A percentile compares a stretch with the other conserved stretches of the same genome.
These are phyloP conservation scores for Erodium moschatum DNA, from an alignment of 441 rosid genomes.

Conservation along the genomic window DNA sequence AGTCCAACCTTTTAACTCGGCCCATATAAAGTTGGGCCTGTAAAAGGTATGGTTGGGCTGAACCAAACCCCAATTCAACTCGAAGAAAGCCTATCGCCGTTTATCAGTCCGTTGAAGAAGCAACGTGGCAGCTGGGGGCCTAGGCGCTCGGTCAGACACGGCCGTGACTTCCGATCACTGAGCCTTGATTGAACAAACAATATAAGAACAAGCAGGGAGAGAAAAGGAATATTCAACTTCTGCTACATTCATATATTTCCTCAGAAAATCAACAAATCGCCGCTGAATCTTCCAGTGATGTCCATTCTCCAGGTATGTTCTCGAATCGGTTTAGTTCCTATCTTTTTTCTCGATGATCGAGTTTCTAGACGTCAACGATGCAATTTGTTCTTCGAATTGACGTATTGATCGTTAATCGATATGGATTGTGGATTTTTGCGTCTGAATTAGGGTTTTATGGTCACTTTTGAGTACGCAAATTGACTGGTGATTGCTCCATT, in stretches of 20 bases:
- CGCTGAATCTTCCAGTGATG: background rate
- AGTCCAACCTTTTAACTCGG: no score
- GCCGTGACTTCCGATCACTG: background rate
- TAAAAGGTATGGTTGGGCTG: background rate
- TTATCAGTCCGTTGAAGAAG: no score
- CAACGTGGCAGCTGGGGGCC: no score
- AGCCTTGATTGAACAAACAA: background rate
- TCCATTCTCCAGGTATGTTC: background rate
- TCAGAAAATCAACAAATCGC: background rate
- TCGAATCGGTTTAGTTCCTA: background rate
- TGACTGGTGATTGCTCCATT: background rate
- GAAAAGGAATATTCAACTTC: background rate
- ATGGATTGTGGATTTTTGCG: background rate
- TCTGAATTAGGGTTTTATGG: background rate
- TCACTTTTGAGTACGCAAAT: background rate
- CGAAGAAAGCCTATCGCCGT: background rate
- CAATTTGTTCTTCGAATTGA: background rate
- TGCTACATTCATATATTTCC: background rate
- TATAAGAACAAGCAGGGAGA: background rate
- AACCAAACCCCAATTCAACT: background rate
- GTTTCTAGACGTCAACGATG: background rate
- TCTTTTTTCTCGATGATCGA: background rate
- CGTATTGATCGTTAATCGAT: background rate
- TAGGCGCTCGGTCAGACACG: no score
- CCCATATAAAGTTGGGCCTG: background rate